Evolutionary conservation across 1,284 basidiomycete species (phyloP).

Genomic region (Cryptococcus sp.): DNA sequence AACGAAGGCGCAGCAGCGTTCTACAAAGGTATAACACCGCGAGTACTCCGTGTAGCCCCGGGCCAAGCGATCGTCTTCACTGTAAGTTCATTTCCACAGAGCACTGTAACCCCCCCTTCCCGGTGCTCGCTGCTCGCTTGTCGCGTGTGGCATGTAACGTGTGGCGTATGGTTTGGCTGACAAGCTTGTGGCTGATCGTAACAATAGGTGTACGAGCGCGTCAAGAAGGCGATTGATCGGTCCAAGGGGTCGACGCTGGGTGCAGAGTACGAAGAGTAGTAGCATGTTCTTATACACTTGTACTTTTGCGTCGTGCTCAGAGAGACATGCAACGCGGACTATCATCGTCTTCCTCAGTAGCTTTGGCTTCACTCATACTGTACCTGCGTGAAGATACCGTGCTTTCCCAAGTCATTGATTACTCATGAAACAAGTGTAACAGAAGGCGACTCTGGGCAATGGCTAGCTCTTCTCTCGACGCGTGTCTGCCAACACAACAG

Average conservation of each 20-base stretch:
- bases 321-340: too few relatives aligned
- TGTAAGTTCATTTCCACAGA: conserved; percentile 36
- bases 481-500: too few relatives aligned
- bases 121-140: not conserved
- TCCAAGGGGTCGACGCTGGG: conserved; percentile 61
- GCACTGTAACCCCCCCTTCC: not conserved
- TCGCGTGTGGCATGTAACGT: not conserved
- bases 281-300: too few relatives aligned
- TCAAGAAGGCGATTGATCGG: conserved; percentile 71
- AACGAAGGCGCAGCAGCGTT: conserved; percentile 87
- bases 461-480: too few relatives aligned
- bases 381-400: too few relatives aligned
- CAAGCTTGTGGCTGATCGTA: not conserved
- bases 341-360: too few relatives aligned
- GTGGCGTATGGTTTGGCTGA: not conserved
- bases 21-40: conserved; percentile 96
- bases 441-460: too few relatives aligned
- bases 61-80: conserved; percentile 65
- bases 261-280: conserved; percentile 35
- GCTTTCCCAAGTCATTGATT: too few relatives aligned
- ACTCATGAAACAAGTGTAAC: too few relatives aligned
- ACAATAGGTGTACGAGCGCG: conserved; percentile 77
- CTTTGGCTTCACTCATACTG: too few relatives aligned
- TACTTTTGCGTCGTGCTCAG: too few relatives aligned
- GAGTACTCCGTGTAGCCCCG: conserved; percentile 93